These are phyloP conservation scores for Macrolepiota fuliginosa DNA, from an alignment of 768 basidiomycete genomes.

Conservation along the genomic window DNA sequence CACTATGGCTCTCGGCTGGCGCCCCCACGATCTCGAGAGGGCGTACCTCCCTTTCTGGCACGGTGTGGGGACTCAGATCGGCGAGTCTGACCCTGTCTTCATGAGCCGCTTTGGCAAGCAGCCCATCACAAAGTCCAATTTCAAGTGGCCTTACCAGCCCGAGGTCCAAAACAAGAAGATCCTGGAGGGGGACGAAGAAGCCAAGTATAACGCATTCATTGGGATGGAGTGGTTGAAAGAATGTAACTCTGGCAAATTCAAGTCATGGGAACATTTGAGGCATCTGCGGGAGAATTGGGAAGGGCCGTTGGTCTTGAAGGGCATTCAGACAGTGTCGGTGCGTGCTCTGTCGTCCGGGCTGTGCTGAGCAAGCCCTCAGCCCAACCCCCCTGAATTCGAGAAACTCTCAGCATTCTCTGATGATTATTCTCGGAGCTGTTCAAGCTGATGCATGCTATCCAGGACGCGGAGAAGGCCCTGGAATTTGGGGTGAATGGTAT, in stretches of 20 bases:
- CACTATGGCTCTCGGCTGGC: conserved; percentile 71
- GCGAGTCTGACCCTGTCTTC: conserved; percentile 74
- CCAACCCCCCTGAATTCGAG: not conserved
- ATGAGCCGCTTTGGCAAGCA: conserved; percentile 55
- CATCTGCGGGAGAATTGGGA: conserved; percentile 75
- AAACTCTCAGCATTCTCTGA: not conserved
- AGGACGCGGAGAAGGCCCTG: conserved; percentile 70
- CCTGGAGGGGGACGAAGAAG: conserved; percentile 45
- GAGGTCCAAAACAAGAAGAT: conserved; percentile 39
- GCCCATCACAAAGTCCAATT: conserved; percentile 35
- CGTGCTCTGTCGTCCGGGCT: conserved; percentile 17
- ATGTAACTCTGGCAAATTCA: conserved; percentile 49
- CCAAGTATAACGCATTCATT: conserved; percentile 37
- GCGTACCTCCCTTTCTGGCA: conserved; percentile 66
- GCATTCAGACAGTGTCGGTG: conserved; percentile 65
- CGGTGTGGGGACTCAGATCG: conserved; percentile 66
- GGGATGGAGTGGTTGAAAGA: conserved; percentile 66
- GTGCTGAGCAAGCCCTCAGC: not conserved
- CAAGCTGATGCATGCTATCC: not conserved
- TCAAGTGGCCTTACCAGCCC: conserved; percentile 61
- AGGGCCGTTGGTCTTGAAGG: conserved; percentile 75
- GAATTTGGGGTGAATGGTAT: conserved; percentile 69
- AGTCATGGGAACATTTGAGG: conserved; percentile 68
- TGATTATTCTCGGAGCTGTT: not conserved
- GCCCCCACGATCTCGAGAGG: conserved; percentile 67